phyloP scores from a whole-genome alignment of 495 filamentous ascomycete genomes.

The Penicillium canescens region DNA sequence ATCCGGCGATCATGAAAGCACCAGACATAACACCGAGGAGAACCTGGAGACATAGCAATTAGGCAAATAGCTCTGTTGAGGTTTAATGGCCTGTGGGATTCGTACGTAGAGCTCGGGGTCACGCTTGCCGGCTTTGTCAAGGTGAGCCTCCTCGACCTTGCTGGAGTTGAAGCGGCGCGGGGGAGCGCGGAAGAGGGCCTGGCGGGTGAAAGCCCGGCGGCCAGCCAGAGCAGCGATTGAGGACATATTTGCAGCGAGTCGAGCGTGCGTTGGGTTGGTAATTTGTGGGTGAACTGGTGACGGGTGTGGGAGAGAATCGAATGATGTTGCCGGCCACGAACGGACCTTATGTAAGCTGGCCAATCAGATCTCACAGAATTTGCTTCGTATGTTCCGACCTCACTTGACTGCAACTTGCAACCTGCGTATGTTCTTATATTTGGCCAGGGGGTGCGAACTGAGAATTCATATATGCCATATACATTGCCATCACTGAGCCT shows the following conservation, averaged over 20 bases:
- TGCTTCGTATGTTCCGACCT: constrained; percentile 1
- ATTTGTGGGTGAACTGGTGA: constrained; percentile 16
- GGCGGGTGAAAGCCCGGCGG: constrained; percentile 51
- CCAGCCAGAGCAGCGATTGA: constrained; percentile 53
- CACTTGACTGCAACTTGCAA: constrained; percentile 25
- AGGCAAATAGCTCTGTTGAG: constrained; percentile 10
- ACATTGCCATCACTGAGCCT: too few species aligned
- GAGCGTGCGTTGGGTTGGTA: constrained; percentile 14
- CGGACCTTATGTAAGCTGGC: too few species aligned
- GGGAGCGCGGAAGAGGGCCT: constrained; percentile 42
- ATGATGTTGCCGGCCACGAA: constrained; percentile 37
- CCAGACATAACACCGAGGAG: constrained; percentile 89
- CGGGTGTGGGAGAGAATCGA: constrained; percentile 34
- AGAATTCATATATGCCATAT: too few species aligned
- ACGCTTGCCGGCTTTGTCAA: constrained; percentile 68
- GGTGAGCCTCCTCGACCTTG: constrained; percentile 47
- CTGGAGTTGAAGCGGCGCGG: constrained; percentile 45
- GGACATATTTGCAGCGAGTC: constrained; percentile 47
- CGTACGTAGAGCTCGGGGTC: constrained; percentile 84
- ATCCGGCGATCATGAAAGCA: constrained; percentile 84
- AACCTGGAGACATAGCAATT: constrained; percentile 55
- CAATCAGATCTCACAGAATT: too few species aligned
- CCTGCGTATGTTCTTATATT: too few species aligned
- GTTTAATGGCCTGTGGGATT: constrained; percentile 14
- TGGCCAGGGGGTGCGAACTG: too few species aligned